Conservation (phyloP, 2,329 filamentous ascomycete genomes). For the Bipolaris gigantea region DNA sequence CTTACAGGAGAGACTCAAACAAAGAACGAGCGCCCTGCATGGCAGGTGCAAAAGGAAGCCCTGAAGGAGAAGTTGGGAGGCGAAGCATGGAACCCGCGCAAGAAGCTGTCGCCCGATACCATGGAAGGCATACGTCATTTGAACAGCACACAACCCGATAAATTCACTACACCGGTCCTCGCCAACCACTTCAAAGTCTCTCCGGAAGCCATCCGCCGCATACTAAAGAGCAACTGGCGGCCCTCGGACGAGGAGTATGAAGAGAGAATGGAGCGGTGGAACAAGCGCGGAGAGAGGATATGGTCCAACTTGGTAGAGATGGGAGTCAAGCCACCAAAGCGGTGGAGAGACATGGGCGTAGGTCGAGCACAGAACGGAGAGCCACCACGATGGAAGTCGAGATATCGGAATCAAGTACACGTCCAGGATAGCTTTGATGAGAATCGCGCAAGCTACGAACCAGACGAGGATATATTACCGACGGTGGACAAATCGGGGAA, state of each 20-base stretch:
- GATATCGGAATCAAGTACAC: constrained; percentile 31
- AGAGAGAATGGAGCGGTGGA: constrained; percentile 50
- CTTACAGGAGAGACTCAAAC: constrained; percentile 37
- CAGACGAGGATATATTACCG: constrained; percentile 36
- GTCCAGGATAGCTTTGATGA: constrained; percentile 31
- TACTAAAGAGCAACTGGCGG: constrained; percentile 77
- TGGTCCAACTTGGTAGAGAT: constrained; percentile 52
- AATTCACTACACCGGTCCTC: constrained; percentile 74
- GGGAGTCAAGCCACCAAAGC: constrained; percentile 60
- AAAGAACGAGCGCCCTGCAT: constrained; percentile 52
- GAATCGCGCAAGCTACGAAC: constrained; percentile 9
- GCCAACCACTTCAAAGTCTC: constrained; percentile 83
- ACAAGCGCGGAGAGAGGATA: constrained; percentile 52
- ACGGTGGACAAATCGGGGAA: constrained; percentile 25
- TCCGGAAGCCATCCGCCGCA: constrained; percentile 81
- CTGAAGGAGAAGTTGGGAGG: constrained; percentile 77
- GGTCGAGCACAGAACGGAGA: constrained; percentile 34
- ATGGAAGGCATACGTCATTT: constrained; percentile 86
- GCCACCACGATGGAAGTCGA: constrained; percentile 40
- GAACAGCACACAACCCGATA: constrained; percentile 73
- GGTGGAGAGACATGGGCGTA: constrained; percentile 54
- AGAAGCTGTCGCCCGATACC: constrained; percentile 88
- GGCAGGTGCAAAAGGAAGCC: constrained; percentile 76
- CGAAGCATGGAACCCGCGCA: constrained; percentile 76
- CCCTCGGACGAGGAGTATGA: constrained; percentile 56